Base-by-base conservation (phyloP, 805 yeast species). In the Saturnispora saitoi region DNA sequence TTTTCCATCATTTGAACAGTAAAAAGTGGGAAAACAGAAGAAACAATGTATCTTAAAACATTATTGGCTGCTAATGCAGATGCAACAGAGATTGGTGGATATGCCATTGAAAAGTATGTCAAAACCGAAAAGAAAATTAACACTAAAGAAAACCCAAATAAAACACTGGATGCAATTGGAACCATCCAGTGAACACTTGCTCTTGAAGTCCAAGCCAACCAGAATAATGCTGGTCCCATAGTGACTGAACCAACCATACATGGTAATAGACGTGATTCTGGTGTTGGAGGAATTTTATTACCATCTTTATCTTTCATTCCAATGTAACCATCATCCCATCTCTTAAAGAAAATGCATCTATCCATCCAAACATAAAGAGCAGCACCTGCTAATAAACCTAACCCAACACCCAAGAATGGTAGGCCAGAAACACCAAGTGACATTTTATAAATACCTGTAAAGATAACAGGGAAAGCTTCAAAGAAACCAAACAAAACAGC, bases 61-160 rank as follows among this genome's bases (percentile, higher is more conserved):
- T 86, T 86, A 67, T 88, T 89, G 12, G 95, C 96, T 32, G 95
- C 95, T 52, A 87, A 65, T 3, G 95, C 91, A n/a, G 91, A 81
- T 0, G 96, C 95, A 20, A 87, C 83, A 31, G 76, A 74, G 31
- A 80, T 65, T 42, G 91, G 88, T 26, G 93, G 91, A 63, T 80
- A 86, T 4, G 84, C 64, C 72, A 80, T 72, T 32, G 85, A 70
- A 64, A 85, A 82, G 62, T 85, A 86, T 43, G 79, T 75, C 59
- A 85, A 71, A 43, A 80, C 76, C 19, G 86, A 70, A 65, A 85
- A 82, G 70, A 86, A 86, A 46, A 86, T 76, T 57, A 84, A 67
- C 48, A 86, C 75, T 51, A 86, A 68, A 7, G 89, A 85, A 58
- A 82, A 82, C 1, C 95, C 93, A 58, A 85, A 78, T 31, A 90